Conservation (phyloP, 768 basidiomycete species). For the Termitomyces sp. region DNA sequence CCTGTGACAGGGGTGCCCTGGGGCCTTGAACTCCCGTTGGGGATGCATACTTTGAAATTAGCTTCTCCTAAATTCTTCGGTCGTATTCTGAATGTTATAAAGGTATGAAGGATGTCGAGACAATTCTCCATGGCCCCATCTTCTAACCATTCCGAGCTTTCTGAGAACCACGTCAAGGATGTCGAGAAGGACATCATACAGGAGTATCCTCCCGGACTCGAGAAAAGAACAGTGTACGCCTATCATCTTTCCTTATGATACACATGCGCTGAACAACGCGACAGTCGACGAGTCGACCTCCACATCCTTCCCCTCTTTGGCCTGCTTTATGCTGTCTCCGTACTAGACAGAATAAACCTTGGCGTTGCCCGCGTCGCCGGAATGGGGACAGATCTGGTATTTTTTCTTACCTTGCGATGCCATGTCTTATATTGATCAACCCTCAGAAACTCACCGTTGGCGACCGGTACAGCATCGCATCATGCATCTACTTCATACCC, state of each 20-base stretch:
- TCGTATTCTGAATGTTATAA: neutral
- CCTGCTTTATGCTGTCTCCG: constrained; percentile 25
- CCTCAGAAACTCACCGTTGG: constrained; percentile 24
- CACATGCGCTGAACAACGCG: neutral
- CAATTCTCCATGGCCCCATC: neutral
- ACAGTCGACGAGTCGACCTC: constrained; percentile 23
- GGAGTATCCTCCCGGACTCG: neutral
- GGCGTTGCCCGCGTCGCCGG: constrained; percentile 28
- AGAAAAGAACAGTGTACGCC: neutral
- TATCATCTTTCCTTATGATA: neutral
- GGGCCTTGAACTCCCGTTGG: neutral
- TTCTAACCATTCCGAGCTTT: neutral
- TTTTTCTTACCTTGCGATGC: neutral
- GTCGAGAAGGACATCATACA: neutral
- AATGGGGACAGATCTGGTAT: constrained; percentile 28
- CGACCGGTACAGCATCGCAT: constrained; percentile 31
- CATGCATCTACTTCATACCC: constrained; percentile 36
- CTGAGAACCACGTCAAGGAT: neutral
- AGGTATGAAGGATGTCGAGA: neutral
- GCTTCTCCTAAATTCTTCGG: neutral
- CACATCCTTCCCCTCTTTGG: constrained; percentile 29
- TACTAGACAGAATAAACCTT: constrained; percentile 28
- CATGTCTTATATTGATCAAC: neutral
- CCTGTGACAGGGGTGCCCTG: neutral
- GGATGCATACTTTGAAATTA: neutral